These are phyloP conservation scores for Panicum miliaceum DNA, from an alignment of 176 grass and related monocot genomes.

Conservation along the genomic window DNA sequence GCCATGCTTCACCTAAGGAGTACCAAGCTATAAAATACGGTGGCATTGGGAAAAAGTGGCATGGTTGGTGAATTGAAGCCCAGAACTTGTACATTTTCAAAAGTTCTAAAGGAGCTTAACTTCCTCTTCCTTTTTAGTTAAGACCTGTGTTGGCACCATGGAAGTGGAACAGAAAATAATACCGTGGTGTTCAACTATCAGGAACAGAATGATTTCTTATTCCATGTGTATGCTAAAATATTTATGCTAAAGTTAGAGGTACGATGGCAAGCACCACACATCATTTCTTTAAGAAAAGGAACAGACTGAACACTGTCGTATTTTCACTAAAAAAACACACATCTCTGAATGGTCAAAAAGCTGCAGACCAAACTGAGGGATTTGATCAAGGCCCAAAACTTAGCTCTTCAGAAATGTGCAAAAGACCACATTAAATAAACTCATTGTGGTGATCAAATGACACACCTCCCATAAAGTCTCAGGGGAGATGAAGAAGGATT, in stretches of 20 bases:
- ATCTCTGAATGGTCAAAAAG: slow-evolving; percentile 27
- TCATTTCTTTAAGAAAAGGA: neutral
- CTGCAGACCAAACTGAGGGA: neutral
- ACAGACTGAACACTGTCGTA: neutral
- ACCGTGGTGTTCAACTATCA: slow-evolving; percentile 1
- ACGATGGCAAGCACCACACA: neutral
- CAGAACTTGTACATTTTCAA: neutral
- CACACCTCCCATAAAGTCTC: slow-evolving; percentile 94
- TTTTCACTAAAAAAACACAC: neutral
- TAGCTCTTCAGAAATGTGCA: neutral
- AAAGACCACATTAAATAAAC: slow-evolving; percentile 9
- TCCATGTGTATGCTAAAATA: slow-evolving; percentile 13
- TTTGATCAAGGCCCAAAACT: slow-evolving; percentile 12
- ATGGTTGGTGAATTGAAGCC: neutral
- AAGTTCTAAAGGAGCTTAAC: neutral
- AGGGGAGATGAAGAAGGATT: slow-evolving; percentile 58
- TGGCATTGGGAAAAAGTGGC: neutral
- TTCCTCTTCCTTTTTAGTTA: neutral
- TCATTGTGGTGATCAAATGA: slow-evolving; percentile 18
- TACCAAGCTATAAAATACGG: neutral
- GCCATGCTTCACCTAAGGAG: slow-evolving; percentile 7
- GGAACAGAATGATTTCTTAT: neutral
- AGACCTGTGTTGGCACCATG: slow-evolving; percentile 3
- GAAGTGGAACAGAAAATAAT: slow-evolving; percentile 4
- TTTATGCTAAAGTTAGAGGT: neutral